Conservation (phyloP, 108 stramenopile genomes). For the Pseudonitzschia multistriata region DNA sequence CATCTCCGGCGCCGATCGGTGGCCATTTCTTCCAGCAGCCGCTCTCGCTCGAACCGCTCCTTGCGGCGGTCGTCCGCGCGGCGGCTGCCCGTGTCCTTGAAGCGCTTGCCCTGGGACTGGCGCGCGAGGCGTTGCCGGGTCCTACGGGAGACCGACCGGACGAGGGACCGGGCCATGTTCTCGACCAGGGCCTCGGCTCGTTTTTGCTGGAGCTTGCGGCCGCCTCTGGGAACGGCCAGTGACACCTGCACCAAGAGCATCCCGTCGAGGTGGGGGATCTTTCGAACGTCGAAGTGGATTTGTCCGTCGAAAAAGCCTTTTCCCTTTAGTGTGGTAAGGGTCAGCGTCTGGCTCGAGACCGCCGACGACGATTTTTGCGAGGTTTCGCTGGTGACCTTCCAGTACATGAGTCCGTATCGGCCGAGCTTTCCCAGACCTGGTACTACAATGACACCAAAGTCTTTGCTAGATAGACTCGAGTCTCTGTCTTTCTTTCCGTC, state of each 20-base stretch:
- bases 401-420: slow-evolving; percentile 62
- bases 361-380: slow-evolving; percentile 21
- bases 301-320: slow-evolving; percentile 76
- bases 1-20: slow-evolving; percentile 71
- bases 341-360: slow-evolving; percentile 21
- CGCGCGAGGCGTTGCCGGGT: slow-evolving; percentile 57
- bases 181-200: slow-evolving; percentile 22
- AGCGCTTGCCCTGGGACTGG: slow-evolving; percentile 47
- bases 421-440: slow-evolving; percentile 61
- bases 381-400: slow-evolving; percentile 29
- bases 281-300: slow-evolving; percentile 36
- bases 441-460: slow-evolving; percentile 48
- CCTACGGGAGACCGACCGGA: slow-evolving; percentile 38
- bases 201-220: slow-evolving; percentile 32
- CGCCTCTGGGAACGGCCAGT: slow-evolving; percentile 53
- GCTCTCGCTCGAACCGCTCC: slow-evolving; percentile 56
- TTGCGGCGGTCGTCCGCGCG: slow-evolving; percentile 60
- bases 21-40: slow-evolving; percentile 78
- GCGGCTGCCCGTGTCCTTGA: slow-evolving; percentile 42
- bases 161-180: slow-evolving; percentile 49
- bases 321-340: slow-evolving; percentile 54
- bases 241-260: slow-evolving; percentile 36
- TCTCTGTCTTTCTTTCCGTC: slow-evolving; percentile 6
- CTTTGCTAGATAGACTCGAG: slow-evolving; percentile 13
- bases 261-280: slow-evolving; percentile 6